Base-by-base conservation (phyloP, 2,329 filamentous ascomycete species). In the Grosmannia huntii region DNA sequence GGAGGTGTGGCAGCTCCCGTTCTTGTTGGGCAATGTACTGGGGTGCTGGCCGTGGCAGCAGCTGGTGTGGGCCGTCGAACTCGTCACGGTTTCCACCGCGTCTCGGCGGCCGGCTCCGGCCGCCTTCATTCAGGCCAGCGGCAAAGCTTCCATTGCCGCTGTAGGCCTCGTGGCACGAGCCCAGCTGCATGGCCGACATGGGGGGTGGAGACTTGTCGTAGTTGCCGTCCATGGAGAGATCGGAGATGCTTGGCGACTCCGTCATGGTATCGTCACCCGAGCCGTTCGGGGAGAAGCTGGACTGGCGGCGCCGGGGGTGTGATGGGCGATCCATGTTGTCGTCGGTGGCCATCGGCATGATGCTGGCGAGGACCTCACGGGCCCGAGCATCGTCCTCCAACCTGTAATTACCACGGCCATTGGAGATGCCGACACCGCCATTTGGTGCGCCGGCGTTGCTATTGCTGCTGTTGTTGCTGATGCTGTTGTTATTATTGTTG, bases 31-130 rank as follows among this genome's bases (percentile, higher is more conserved):
- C 85, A 64, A 90, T 79, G 65, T 86, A 84, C 62, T 85, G 83
- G 58, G 84, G 78, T 25, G 85, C 78, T 46, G 88, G 89, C 52
- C 84, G 81, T 62, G 88, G 84, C 63, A 95, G 76, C 64, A 90
- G 85, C 69, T 95, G 89, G 65, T 90, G 87, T 10, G 89, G 89
- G 3, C 89, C 89, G 71, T 94, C 89, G 71, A 95, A 95, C 71
- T 94, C 89, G 75, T 95, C 89, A 61, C 89, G 81, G 73, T 91
- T 91, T 49, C 86, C 89, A 28, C 87, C 83, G 33, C 86, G 81
- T 65, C 87, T 79, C 67, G 88, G 85, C 19, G 79, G 73, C 48
- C 77, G 74, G 56, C 72, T 70, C 66, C 80, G 81, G 55, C 73
- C 72, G 55, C 71, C 71, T 49, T 70, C 68, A 65, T 77, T 79